A percentile compares a stretch with the other conserved stretches of the same genome.
These are phyloP conservation scores for Microcera coccophila DNA, from an alignment of 2,329 filamentous ascomycete genomes.

Conservation along the genomic window DNA sequence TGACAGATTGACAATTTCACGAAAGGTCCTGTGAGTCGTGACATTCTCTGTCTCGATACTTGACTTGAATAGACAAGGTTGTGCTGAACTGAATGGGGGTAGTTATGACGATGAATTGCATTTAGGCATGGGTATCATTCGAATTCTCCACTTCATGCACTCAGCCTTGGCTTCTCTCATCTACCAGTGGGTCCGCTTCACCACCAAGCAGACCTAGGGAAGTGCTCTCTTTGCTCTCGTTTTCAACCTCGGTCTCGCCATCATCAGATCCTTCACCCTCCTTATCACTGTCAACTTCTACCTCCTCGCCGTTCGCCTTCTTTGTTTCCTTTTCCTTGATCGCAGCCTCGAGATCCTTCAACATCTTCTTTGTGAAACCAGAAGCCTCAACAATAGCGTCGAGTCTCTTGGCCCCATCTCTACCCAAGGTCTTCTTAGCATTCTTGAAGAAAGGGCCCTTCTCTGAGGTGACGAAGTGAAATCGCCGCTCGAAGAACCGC, in stretches of 20 bases:
- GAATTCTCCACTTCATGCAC: constrained; percentile 20
- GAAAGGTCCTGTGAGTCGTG: constrained; percentile 9
- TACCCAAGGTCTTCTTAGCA: constrained; percentile 68
- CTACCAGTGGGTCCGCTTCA: constrained; percentile 17
- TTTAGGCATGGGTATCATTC: constrained; percentile 20
- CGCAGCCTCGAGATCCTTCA: constrained; percentile 86
- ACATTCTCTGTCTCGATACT: background rate
- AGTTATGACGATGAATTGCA: too few species aligned
- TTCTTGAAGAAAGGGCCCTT: constrained; percentile 83
- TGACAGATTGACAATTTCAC: constrained; percentile 12
- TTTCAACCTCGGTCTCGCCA: constrained; percentile 21
- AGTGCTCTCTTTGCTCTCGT: constrained; percentile 3
- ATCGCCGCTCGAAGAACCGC: constrained; percentile 84
- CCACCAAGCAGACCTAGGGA: constrained; percentile 20
- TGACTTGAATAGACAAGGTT: background rate
- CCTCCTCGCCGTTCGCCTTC: constrained; percentile 35
- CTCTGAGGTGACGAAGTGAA: constrained; percentile 78
- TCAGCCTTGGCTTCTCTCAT: constrained; percentile 28
- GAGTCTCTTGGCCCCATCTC: constrained; percentile 63
- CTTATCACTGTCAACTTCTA: constrained; percentile 29
- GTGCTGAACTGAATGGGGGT: too few species aligned
- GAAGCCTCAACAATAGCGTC: constrained; percentile 89
- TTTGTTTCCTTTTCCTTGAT: constrained; percentile 68
- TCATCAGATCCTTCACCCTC: constrained; percentile 28
- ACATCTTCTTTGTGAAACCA: constrained; percentile 95